phyloP scores from a whole-genome alignment of 31 red algal species.

The Asparagopsis taxiformis region DNA sequence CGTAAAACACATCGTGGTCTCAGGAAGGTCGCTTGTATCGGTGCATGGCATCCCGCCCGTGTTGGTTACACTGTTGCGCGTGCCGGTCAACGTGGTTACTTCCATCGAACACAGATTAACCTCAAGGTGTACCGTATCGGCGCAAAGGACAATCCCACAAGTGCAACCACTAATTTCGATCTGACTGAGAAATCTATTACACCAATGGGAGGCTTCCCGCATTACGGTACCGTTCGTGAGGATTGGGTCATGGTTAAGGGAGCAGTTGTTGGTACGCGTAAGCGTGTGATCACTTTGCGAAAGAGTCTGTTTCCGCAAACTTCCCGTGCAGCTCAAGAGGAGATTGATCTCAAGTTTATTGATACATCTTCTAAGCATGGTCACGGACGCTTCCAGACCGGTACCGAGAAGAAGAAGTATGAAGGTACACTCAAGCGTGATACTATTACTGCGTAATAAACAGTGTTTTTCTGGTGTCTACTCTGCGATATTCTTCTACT shows the following conservation, averaged over 20 bases:
- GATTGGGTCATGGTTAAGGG: slow-evolving; percentile 98
- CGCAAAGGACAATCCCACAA: slow-evolving; percentile 76
- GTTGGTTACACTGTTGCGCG: slow-evolving; percentile 93
- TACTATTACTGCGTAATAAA: slow-evolving; percentile 26
- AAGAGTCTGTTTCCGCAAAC: slow-evolving; percentile 92
- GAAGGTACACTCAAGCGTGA: slow-evolving; percentile 92
- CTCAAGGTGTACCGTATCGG: slow-evolving; percentile 97
- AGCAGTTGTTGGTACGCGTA: slow-evolving; percentile 79
- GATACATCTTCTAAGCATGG: slow-evolving; percentile 97
- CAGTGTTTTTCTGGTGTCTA: background rate
- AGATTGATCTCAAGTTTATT: slow-evolving; percentile 96
- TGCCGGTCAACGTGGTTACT: slow-evolving; percentile 97
- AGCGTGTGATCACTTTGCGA: slow-evolving; percentile 89
- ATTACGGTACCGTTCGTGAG: slow-evolving; percentile 94
- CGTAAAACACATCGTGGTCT: slow-evolving; percentile 99
- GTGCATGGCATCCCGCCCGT: slow-evolving; percentile 98
- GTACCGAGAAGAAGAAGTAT: slow-evolving; percentile 95
- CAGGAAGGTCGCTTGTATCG: slow-evolving; percentile 98
- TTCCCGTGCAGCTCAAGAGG: slow-evolving; percentile 84
- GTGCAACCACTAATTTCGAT: slow-evolving; percentile 95
- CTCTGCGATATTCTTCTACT: background rate
- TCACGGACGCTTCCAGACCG: slow-evolving; percentile 97
- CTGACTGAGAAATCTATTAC: slow-evolving; percentile 98
- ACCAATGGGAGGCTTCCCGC: slow-evolving; percentile 97
- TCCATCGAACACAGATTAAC: slow-evolving; percentile 95